Conservation (phyloP, 1,284 basidiomycete genomes). For the Heterobasidion annosum region DNA sequence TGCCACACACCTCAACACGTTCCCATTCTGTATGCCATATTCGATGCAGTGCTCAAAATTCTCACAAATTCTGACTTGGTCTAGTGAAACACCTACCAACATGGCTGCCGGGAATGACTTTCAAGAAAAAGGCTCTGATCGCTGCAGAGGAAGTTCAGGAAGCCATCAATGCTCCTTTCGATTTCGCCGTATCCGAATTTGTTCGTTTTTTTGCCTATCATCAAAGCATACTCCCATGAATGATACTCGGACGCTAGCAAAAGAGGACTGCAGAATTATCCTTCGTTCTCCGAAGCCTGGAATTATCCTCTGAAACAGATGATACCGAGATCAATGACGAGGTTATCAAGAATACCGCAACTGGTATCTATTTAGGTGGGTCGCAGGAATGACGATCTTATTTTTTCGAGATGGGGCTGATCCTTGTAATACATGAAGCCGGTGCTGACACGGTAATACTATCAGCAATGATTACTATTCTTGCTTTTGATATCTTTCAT, state of each 20-base stretch:
- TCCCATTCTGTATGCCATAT: background rate
- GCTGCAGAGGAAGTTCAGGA: background rate
- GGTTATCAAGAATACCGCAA: too few species aligned
- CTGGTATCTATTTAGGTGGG: too few species aligned
- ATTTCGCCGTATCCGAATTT: background rate
- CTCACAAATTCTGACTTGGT: too few species aligned
- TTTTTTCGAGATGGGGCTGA: too few species aligned
- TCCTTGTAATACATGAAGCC: background rate
- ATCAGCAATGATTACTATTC: background rate
- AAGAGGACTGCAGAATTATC: too few species aligned
- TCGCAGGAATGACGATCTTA: too few species aligned
- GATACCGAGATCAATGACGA: too few species aligned
- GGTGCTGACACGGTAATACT: background rate
- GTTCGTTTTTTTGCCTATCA: background rate
- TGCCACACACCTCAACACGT: background rate
- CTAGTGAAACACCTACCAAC: background rate
- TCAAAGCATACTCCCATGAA: too few species aligned
- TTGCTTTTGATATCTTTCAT: background rate
- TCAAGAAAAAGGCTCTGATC: background rate
- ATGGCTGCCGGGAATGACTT: background rate
- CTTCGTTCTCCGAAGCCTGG: too few species aligned
- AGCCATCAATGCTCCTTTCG: background rate
- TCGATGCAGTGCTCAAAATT: too few species aligned
- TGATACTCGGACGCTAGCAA: too few species aligned
- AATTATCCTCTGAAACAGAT: too few species aligned